phyloP scores from a whole-genome alignment of 2,329 filamentous ascomycete species.

The Periconia digitata region DNA sequence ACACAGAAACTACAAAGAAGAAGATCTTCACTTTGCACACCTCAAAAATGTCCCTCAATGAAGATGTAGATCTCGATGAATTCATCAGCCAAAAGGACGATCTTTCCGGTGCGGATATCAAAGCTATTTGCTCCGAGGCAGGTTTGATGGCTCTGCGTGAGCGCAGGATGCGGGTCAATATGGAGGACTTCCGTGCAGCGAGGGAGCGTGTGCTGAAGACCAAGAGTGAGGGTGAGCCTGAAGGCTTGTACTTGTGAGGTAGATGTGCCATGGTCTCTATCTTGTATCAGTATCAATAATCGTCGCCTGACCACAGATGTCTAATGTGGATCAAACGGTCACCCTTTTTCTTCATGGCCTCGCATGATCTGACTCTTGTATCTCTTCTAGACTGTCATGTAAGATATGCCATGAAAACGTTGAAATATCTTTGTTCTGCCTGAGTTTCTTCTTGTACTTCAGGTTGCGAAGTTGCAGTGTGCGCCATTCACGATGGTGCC shows the following conservation, averaged over 20 bases:
- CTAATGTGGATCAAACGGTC: conserved; percentile 5
- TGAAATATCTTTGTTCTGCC: too few relatives aligned
- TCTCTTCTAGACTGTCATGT: too few relatives aligned
- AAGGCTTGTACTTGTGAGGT: conserved; percentile 92
- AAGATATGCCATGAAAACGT: too few relatives aligned
- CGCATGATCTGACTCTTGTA: neutral
- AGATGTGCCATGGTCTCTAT: neutral
- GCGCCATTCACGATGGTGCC: too few relatives aligned
- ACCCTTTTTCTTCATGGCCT: conserved; percentile 2
- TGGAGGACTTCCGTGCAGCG: conserved; percentile 94
- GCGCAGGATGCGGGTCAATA: conserved; percentile 96
- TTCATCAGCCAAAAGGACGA: conserved; percentile 99
- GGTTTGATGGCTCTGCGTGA: conserved; percentile 92
- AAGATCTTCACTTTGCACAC: conserved; percentile 99
- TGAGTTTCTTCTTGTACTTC: too few relatives aligned
- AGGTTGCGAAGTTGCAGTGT: too few relatives aligned
- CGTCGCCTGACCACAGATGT: conserved; percentile 5
- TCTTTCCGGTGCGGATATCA: conserved; percentile 94
- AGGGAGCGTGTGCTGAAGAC: conserved; percentile 95
- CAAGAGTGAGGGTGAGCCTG: conserved; percentile 97
- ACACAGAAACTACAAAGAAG: conserved; percentile 83
- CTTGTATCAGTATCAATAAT: conserved; percentile 12
- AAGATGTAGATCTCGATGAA: conserved; percentile 97
- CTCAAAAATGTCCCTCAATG: conserved; percentile 95
- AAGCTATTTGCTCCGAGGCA: conserved; percentile 97